Evolutionary conservation across 2,329 filamentous ascomycete genomes (phyloP), one percentile per base, ranked within the genome.

Genomic region (Sporothrix euskadiensis): DNA sequence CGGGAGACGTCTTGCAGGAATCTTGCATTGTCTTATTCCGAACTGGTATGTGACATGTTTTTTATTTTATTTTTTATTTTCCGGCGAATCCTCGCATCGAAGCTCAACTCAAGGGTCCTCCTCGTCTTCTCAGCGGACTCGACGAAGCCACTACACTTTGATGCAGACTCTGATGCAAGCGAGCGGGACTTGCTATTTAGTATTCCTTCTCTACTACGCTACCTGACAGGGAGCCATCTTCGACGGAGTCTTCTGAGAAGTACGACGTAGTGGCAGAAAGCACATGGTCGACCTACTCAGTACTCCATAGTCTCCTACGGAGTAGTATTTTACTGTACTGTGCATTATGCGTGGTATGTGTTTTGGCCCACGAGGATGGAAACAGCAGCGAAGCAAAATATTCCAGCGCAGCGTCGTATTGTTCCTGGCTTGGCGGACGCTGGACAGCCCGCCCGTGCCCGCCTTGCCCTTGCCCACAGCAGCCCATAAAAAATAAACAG

Each of bases 1-100:
- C 59, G 35, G 35, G 56, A 59, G 35, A 26, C 59, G n/a, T 35
- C 59, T 44, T 65, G 59, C 59, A 65, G 59, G 59, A 65, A 65
- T 65, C 59, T 65, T 65, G 59, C 59, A 65, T 65, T 47, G 39
- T 16, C 61, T 16, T 66, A 30, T 22, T 4, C 14, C 6, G 22
- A 56, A 4, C 5, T 7, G 22, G 26, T 16, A 35, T 35, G 35
- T 35, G 32, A 9, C 5, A 26, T 26, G 26, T 26, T 26, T 57
- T 12, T 35, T 9, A 39, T 61, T 22, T 22, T 52, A 7, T 44
- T 44, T 44, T 44, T 44, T 44, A 44, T 44, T 10, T 19, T 22
- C 52, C 8, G 22, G 52, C 35, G 35, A 3, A 35, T 8, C 7
- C 52, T 22, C 52, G 22, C 49, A 19, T 44, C 41, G 41, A 12